phyloP scores from a whole-genome alignment of 2,329 filamentous ascomycete genomes.

The Rhinocladiella similis region DNA sequence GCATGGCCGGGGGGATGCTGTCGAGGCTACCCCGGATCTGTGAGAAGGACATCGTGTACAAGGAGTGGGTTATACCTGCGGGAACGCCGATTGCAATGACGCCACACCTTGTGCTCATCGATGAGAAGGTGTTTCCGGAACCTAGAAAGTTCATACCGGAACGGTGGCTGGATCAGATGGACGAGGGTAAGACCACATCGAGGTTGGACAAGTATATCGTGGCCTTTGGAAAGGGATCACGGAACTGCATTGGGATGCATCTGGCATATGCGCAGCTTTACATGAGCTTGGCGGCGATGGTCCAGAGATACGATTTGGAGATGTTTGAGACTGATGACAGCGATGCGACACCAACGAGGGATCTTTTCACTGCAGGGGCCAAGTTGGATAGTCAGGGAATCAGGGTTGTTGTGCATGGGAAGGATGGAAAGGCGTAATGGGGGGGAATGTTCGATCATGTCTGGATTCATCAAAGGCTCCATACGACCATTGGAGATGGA shows the following conservation, averaged over 20 bases:
- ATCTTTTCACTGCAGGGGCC: slow-evolving; percentile 26
- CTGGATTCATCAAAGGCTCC: too few species aligned
- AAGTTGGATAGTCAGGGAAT: slow-evolving; percentile 32
- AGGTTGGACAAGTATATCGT: slow-evolving; percentile 36
- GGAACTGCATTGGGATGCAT: slow-evolving; percentile 38
- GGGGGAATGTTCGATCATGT: too few species aligned
- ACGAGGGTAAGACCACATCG: slow-evolving; percentile 10
- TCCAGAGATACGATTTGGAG: slow-evolving; percentile 25
- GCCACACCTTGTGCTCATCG: slow-evolving; percentile 32
- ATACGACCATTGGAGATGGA: too few species aligned
- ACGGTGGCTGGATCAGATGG: slow-evolving; percentile 32
- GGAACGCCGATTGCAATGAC: slow-evolving; percentile 34
- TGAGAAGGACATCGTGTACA: slow-evolving; percentile 32
- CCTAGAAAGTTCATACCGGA: slow-evolving; percentile 33
- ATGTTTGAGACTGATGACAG: slow-evolving; percentile 26
- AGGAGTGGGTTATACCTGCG: slow-evolving; percentile 34
- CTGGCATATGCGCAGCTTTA: slow-evolving; percentile 33
- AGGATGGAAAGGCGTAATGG: slow-evolving; percentile 12
- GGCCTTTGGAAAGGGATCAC: slow-evolving; percentile 38
- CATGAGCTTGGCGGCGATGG: slow-evolving; percentile 30
- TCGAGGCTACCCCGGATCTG: slow-evolving; percentile 24
- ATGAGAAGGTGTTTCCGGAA: slow-evolving; percentile 36
- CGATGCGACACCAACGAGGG: slow-evolving; percentile 21
- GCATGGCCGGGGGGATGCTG: slow-evolving; percentile 28
- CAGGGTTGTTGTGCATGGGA: slow-evolving; percentile 24